Evolutionary conservation across 305 asterid species (phyloP).

Genomic region (Rubia tinctorum): DNA sequence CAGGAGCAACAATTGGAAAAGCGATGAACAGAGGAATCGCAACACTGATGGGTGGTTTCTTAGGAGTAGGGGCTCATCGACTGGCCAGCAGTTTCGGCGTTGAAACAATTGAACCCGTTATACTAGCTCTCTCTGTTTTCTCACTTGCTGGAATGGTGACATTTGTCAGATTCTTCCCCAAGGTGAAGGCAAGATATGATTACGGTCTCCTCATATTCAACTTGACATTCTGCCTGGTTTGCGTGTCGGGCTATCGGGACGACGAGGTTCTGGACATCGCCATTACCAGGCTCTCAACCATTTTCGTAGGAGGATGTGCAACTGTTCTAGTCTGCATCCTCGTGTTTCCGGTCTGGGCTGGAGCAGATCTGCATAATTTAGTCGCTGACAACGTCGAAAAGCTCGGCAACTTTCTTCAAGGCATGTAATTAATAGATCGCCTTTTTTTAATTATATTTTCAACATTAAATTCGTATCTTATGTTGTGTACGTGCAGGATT

Average conservation of each 20-base stretch:
- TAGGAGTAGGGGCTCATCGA: slow-evolving; percentile 36
- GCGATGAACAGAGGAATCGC: slow-evolving; percentile 37
- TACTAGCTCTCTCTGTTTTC: slow-evolving; percentile 31
- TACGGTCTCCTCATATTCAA: slow-evolving; percentile 42
- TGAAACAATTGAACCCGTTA: slow-evolving; percentile 20
- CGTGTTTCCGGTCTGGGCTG: slow-evolving; percentile 51
- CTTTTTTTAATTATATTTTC: no score
- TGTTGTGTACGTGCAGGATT: slow-evolving; percentile 46
- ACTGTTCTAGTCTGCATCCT: slow-evolving; percentile 28
- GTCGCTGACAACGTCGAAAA: slow-evolving; percentile 40
- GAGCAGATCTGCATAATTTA: slow-evolving; percentile 41
- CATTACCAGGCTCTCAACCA: slow-evolving; percentile 32
- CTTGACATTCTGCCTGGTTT: slow-evolving; percentile 40
- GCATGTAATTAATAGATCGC: slow-evolving; percentile 14
- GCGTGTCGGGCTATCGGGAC: slow-evolving; percentile 38
- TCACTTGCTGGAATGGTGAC: slow-evolving; percentile 37
- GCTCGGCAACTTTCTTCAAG: slow-evolving; percentile 38
- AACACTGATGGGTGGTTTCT: slow-evolving; percentile 30
- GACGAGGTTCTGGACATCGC: slow-evolving; percentile 42
- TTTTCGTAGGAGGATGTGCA: slow-evolving; percentile 35
- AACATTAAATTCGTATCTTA: no score
- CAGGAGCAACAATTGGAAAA: slow-evolving; percentile 46
- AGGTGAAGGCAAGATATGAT: slow-evolving; percentile 51
- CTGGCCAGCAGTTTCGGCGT: slow-evolving; percentile 32
- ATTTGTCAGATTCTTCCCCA: slow-evolving; percentile 42